A percentile compares a stretch with the other conserved stretches of the same genome.
Conservation (phyloP, 805 yeast genomes). For the Cyberlindnera suaveolens region DNA sequence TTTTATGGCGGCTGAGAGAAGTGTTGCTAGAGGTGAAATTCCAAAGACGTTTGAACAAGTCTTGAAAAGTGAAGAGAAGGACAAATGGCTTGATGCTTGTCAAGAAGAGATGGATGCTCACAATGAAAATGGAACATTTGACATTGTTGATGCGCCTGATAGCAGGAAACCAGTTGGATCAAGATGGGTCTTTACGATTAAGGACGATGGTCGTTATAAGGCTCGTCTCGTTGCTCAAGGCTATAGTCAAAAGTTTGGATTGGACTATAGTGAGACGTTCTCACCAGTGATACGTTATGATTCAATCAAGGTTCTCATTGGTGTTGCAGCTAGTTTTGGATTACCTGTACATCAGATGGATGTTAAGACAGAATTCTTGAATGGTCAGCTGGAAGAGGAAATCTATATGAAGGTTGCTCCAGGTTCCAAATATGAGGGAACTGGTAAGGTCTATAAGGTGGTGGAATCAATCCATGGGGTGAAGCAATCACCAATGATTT, state of each 20-base stretch:
- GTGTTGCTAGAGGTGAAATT: not conserved
- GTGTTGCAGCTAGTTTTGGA: no score
- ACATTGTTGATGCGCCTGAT: not conserved
- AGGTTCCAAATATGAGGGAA: not conserved
- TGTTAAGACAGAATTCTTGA: not conserved
- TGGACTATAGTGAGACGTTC: not conserved
- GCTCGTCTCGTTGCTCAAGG: not conserved
- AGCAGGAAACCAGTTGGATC: not conserved
- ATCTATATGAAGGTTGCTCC: not conserved
- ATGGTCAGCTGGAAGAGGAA: not conserved
- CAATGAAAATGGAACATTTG: not conserved
- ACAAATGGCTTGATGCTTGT: not conserved
- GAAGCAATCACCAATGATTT: not conserved
- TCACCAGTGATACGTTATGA: constrained; percentile 1
- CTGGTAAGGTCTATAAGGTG: not conserved
- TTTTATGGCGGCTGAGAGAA: not conserved
- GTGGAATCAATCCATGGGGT: not conserved
- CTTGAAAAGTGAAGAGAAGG: not conserved
- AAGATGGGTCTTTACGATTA: constrained; percentile 1
- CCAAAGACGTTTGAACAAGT: not conserved
- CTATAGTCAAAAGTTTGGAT: not conserved
- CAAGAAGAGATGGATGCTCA: not conserved
- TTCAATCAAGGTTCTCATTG: not conserved
- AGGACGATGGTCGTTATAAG: not conserved
- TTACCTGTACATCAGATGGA: no score